These are phyloP conservation scores for Yamadazyma songkhlaensis DNA, from an alignment of 1,139 yeast species.

Conservation along the genomic window DNA sequence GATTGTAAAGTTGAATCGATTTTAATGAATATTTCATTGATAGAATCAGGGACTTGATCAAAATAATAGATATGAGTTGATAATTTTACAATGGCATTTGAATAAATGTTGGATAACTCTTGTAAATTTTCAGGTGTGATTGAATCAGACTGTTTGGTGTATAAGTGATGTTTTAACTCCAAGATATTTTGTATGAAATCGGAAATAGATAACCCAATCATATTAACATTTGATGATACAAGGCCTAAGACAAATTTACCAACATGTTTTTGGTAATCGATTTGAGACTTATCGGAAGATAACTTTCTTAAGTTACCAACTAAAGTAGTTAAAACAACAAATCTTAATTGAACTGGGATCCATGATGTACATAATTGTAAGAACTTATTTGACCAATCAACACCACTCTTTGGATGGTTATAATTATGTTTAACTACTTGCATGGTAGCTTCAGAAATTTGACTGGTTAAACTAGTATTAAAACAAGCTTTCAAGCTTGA, in stretches of 20 bases:
- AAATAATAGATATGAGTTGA: constrained; percentile 73
- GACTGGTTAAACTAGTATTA: constrained; percentile 48
- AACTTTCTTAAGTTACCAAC: constrained; percentile 27
- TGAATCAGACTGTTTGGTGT: constrained; percentile 22
- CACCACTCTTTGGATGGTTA: constrained; percentile 18
- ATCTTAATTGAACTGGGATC: constrained; percentile 87
- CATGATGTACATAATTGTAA: constrained; percentile 69
- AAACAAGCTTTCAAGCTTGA: constrained; percentile 47
- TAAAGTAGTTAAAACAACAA: constrained; percentile 54
- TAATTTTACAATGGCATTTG: constrained; percentile 56
- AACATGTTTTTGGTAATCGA: constrained; percentile 44
- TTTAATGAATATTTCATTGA: constrained; percentile 51
- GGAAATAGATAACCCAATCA: constrained; percentile 87
- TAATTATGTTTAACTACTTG: constrained; percentile 32
- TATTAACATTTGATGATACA: constrained; percentile 73
- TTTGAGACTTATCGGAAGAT: constrained; percentile 21
- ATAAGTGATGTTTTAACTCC: constrained; percentile 51
- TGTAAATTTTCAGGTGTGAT: constrained; percentile 20
- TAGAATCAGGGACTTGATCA: constrained; percentile 77
- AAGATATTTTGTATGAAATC: constrained; percentile 71
- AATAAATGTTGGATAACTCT: constrained; percentile 29
- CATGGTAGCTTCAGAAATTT: constrained; percentile 45
- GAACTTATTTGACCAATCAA: constrained; percentile 54
- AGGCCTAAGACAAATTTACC: constrained; percentile 61
- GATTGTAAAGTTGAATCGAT: constrained; percentile 30